Base-by-base conservation (phyloP, 345 rosid genomes). In the Linum usitatissimum region DNA sequence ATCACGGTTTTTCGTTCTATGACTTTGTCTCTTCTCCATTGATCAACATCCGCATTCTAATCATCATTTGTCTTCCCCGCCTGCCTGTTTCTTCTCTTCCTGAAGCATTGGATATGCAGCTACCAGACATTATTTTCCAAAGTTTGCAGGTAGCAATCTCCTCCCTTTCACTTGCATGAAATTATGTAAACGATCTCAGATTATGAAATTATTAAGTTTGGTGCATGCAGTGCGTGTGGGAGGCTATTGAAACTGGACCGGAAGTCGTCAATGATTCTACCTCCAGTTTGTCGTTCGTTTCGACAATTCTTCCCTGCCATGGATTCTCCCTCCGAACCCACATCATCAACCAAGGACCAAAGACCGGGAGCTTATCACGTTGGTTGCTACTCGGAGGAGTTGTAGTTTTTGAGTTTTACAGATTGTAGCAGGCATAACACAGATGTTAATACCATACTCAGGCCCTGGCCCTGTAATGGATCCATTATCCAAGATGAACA, bases 61-160 rank as follows among this genome's bases (percentile, higher is more conserved):
- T 34, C 48, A 54, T 30, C 23, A 6, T 56, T 62, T 63, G 61
- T 30, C 28, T 23, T 45, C 17, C 51, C 51, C 17, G 51, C 51
- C 51, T 48, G 7, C 53, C 3, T 58, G 61, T 58, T 2, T 62
- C 20, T 65, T 74, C 45, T 64, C 64, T 59, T 39, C 66, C 66
- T 73, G 51, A 56, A 86, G 99, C 83, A 62, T 76, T 93, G 96
- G 98, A 78, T 89, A 49, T 80, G 91, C 83, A 83, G 84, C 78
- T 87, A 87, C 70, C 88, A 85, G 66, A 81, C 86, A 59, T 59
- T 93, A 17, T 86, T 85, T 68, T 69, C 79, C 65, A 83, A 86
- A 79, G 76, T 74, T 40, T 90, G 94, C 96, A 79, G 86, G 97
- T 87, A 70, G 42, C 39, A 51, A 30, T 56, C 60, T 59, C 42